Base-by-base conservation (phyloP, 148 eudicot genomes). In the Amaranthus cruentus region DNA sequence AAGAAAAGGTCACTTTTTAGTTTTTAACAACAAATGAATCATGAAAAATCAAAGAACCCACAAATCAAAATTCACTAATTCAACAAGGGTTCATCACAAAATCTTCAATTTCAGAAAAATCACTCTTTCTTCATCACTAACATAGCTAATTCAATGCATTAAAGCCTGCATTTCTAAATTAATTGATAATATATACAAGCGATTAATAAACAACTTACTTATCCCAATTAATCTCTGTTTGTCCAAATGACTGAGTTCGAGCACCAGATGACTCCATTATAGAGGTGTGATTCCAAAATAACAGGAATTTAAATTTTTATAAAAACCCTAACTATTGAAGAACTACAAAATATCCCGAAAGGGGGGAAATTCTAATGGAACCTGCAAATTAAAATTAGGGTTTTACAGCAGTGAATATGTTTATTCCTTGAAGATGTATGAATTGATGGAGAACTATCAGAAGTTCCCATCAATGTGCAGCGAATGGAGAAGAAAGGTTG, bases 171-270 rank as follows among this genome's bases (percentile, higher is more conserved):
- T 5, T 47, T 15, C 18, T 50, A 21, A 5, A 68, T 47, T 47
- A 52, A 59, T 18, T 5, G 50, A 28, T 9, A 9, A 38, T 11
- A 65, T 59, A 55, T 5, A 15, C 1, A 4, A 9, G 60, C n/a
- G 49, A 46, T 14, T 47, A 73, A 68, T 6, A 48, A 69, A 81
- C 47, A 47, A 51, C 85, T 66, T 85, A 94, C 98, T 91, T 91
- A 75, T 91, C 98, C 98, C 98, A 94, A 80, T 94, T 88, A 72
- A 94, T 94, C 76, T 94, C 98, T 10, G 98, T 87, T 78, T 85
- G 92, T 55, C 89, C 89, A 59, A 89, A 84, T 21, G 91, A 62
- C 21, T 61, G 87, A 81, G 82, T 72, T 71, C 84, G 86, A 75
- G 87, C 56, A 77, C 81, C 75, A 57, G 88, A 73, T 2, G 85